These are phyloP conservation scores for Parietaria judaica DNA, from an alignment of 306 rosid species.

Conservation along the genomic window DNA sequence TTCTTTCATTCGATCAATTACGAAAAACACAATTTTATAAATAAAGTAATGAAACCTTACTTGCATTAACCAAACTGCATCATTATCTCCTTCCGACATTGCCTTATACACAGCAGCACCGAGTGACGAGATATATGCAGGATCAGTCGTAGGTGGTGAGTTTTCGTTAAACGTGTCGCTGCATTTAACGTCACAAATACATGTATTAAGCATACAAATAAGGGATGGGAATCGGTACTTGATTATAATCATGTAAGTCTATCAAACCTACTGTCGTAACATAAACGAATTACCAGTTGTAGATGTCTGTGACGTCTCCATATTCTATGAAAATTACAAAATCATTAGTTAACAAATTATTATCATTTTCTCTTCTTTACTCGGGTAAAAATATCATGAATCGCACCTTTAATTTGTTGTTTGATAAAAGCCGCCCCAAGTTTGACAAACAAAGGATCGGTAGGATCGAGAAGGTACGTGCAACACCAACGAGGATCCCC, in stretches of 20 bases:
- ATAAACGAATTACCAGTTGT: conserved; percentile 59
- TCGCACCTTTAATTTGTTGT: conserved; percentile 68
- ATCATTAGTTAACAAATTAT: conserved; percentile 3
- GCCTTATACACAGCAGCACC: conserved; percentile 94
- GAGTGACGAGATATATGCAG: conserved; percentile 63
- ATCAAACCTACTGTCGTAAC: background rate
- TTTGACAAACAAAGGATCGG: conserved; percentile 85
- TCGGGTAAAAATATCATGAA: background rate
- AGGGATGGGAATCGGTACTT: no score
- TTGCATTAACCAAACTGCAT: conserved; percentile 99
- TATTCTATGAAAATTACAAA: conserved; percentile 48
- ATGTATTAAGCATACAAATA: no score
- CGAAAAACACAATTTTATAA: conserved; percentile 6
- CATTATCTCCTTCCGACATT: conserved; percentile 70
- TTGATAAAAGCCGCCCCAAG: conserved; percentile 75
- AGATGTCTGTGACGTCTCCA: conserved; percentile 88
- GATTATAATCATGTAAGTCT: no score
- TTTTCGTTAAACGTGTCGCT: conserved; percentile 98
- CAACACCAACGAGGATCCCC: conserved; percentile 81
- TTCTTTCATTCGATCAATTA: background rate
- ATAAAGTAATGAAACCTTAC: conserved; percentile 38
- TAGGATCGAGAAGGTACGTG: conserved; percentile 92
- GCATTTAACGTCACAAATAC: conserved; percentile 19
- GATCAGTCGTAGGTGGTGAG: conserved; percentile 73
- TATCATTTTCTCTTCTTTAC: background rate